Evolutionary conservation across 1,284 basidiomycete species (phyloP), one percentile per base, ranked within the genome.

Genomic region (Boletellus deceptivus): DNA sequence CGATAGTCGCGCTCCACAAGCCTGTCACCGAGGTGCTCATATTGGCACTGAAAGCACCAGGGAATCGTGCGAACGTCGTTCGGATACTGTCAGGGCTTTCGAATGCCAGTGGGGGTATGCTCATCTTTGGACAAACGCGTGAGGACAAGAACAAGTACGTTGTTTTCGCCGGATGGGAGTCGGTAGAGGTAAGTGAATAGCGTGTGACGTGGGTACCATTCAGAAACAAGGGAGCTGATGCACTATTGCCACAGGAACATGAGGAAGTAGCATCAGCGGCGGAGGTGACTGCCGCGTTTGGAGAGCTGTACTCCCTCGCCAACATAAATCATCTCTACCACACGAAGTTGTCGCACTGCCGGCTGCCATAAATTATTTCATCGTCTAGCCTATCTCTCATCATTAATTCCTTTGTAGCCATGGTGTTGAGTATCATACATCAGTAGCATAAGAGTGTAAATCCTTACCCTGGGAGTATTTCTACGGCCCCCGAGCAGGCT

Each of bases 111-210:
- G 29, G 29, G 29, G 29, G 29, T 8, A 29, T 29, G 47, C 10
- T 62, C 11, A 54, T 67, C 8, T 65, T 65, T 35, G 62, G 62
- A 38, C 50, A 58, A 24, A 34, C 54, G n/a, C 49, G 43, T 29
- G 60, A 64, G 44, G 53, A 68, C 7, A 50, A 63, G 40, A 66
- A 56, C 51, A 63, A 55, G 48, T 58, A 53, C 43, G 3, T 62
- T 18, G 4, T 54, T 9, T n/a, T 65, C 9, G 29, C 43, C 1
- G 66, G 66, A 16, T 68, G 66, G 66, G 13, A 20, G 9, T 41
- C 54, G 3, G 49, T 62, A 7, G 54, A 62, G 56, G 66, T 64
- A 38, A 10, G 35, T 18, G 6, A 7, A 20, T n/a, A 16, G 11
- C 9, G 29, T 9, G 29, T 13, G 29, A 29, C 29, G 29, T 29